Base-by-base conservation (phyloP, 495 filamentous ascomycete genomes). In the Xylaria castorea region DNA sequence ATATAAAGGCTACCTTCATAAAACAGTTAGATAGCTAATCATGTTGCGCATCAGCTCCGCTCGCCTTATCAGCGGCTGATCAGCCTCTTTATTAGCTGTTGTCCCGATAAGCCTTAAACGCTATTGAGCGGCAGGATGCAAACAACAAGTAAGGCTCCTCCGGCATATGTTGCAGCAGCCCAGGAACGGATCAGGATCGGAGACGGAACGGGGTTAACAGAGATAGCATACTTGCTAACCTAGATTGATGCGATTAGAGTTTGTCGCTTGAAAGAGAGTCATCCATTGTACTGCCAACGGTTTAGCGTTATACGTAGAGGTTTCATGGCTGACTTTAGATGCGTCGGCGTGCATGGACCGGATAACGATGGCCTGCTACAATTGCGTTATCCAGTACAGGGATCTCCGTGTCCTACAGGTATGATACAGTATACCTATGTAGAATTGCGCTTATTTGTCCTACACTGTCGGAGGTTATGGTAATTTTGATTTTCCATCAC, bases 101-200 rank as follows among this genome's bases (percentile, higher is more conserved):
- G 30, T 20, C 36, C 51, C 50, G 51, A 69, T 60, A 69, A 60
- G 51, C 66, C 50, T 68, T 27, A 32, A 40, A 60, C 50, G 34
- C 40, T 71, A 70, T 14, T 53, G 40, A 60, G 50, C 61, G 62
- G 50, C 61, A 58, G 61, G 61, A 71, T 71, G 70, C 70, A 38
- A 46, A 62, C 70, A 50, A 42, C 20, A 66, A 53, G 62, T 22
- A 61, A 61, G 58, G 34, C 51, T 58, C 62, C 36, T 66, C 42
- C 61, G 62, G 70, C 57, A 71, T 30, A 63, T 32, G 27, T 25
- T n/a, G 50, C 12, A 51, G 69, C 6, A 27, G 69, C 12, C 4
- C 36, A 58, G 68, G 66, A 57, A 46, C 48, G 27, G 48, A 46
- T 44, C 44, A 20, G 48, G 25, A 34, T 32, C 27, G 48, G 36